phyloP scores from a whole-genome alignment of 2,329 filamentous ascomycete genomes.

The Chaetomiaceae sp. region DNA sequence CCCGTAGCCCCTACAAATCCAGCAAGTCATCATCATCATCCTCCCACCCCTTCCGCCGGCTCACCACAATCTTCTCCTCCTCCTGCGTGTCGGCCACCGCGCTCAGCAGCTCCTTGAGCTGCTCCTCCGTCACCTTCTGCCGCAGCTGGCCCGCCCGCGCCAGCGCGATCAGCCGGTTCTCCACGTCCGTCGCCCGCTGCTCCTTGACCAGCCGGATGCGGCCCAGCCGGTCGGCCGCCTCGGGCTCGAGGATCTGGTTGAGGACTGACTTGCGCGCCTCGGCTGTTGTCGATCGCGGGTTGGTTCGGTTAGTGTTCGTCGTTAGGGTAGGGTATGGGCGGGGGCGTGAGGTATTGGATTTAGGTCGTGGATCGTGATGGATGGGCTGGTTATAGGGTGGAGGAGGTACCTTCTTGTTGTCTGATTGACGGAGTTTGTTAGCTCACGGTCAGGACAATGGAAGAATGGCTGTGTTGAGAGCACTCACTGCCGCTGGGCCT shows the following conservation, averaged over 20 bases:
- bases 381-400: too few relatives aligned
- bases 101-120: slow-evolving; percentile 85
- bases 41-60: slow-evolving; percentile 79
- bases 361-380: too few relatives aligned
- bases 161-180: slow-evolving; percentile 88
- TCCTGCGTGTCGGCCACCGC: slow-evolving; percentile 74
- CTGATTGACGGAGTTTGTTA: slow-evolving; percentile 24
- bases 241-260: slow-evolving; percentile 87
- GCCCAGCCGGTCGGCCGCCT: slow-evolving; percentile 85
- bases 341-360: too few relatives aligned
- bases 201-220: slow-evolving; percentile 96
- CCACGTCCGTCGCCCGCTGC: slow-evolving; percentile 79
- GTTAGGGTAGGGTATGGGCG: too few relatives aligned
- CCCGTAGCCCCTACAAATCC: slow-evolving; percentile 38
- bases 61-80: slow-evolving; percentile 81
- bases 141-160: slow-evolving; percentile 82
- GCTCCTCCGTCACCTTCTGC: slow-evolving; percentile 81
- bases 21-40: slow-evolving; percentile 75
- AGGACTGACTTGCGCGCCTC: slow-evolving; percentile 74
- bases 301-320: too few relatives aligned
- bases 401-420: slow-evolving; percentile 40
- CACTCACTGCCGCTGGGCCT: slow-evolving; percentile 60
- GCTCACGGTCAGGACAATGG: too few relatives aligned
- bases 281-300: slow-evolving; percentile 34
- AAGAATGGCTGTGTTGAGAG: too few relatives aligned